Evolutionary conservation across 768 basidiomycete species (phyloP).

Genomic region (Pluteus cervinus): DNA sequence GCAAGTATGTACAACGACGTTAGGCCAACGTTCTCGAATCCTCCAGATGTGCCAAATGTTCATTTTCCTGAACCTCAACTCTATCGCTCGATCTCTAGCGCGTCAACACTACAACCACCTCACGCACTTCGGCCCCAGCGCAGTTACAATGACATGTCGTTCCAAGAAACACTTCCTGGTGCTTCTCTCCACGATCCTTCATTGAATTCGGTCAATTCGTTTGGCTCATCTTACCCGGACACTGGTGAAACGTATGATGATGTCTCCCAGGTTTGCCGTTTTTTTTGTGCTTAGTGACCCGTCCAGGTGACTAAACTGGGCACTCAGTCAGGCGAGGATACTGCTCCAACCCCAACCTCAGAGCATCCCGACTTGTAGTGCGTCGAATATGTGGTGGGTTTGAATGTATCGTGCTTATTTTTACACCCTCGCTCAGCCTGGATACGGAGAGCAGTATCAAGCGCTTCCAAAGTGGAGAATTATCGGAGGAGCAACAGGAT

Average conservation of each 20-base stretch:
- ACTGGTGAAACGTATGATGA: too few relatives aligned
- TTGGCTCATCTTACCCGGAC: too few relatives aligned
- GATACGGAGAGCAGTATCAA: conserved; percentile 57
- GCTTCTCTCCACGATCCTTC: conserved; percentile 8
- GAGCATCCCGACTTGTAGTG: too few relatives aligned
- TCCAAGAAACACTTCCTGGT: conserved; percentile 8
- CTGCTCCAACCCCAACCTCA: too few relatives aligned
- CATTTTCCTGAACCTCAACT: conserved; percentile 54
- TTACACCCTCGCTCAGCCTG: conserved; percentile 37
- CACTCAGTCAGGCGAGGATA: too few relatives aligned
- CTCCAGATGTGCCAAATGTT: conserved; percentile 15
- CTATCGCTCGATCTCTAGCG: conserved; percentile 38
- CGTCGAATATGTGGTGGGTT: too few relatives aligned
- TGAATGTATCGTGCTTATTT: too few relatives aligned
- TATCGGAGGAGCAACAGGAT: conserved; percentile 66
- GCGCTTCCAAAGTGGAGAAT: conserved; percentile 61
- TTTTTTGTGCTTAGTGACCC: too few relatives aligned
- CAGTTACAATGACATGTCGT: conserved; percentile 32
- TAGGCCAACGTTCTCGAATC: background rate
- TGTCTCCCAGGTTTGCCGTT: too few relatives aligned
- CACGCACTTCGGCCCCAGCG: conserved; percentile 26
- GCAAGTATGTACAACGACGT: background rate
- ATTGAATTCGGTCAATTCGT: conserved; percentile 29
- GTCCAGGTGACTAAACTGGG: too few relatives aligned
- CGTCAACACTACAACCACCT: conserved; percentile 15